A percentile compares a stretch with the other conserved stretches of the same genome.
These are phyloP conservation scores for Talaromyces proteolyticus DNA, from an alignment of 495 filamentous ascomycete genomes.

Conservation along the genomic window DNA sequence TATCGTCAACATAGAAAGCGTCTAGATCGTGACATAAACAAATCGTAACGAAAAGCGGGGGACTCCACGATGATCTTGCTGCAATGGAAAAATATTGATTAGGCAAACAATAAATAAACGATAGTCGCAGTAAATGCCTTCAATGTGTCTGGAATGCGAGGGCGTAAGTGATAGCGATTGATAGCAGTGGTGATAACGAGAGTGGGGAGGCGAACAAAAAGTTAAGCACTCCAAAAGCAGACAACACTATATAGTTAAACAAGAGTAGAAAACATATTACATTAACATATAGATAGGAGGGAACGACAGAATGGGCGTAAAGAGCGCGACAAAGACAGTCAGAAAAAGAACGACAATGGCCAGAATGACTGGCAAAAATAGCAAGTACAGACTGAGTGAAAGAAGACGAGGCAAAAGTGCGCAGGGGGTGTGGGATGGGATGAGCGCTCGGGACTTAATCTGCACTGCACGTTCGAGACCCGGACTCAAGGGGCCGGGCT, in stretches of 20 bases:
- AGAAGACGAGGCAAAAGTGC: slow-evolving; percentile 7
- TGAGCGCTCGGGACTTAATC: slow-evolving; percentile 1
- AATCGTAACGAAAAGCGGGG: background rate
- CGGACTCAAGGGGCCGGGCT: background rate
- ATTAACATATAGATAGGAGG: slow-evolving; percentile 16
- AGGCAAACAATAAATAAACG: slow-evolving; percentile 5
- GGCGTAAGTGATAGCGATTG: slow-evolving; percentile 6
- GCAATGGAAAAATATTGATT: background rate
- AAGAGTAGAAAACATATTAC: slow-evolving; percentile 7
- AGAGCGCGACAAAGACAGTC: slow-evolving; percentile 5
- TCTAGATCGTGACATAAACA: background rate
- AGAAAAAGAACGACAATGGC: slow-evolving; percentile 8
- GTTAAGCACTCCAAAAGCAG: background rate
- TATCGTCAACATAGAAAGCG: background rate
- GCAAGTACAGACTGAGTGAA: slow-evolving; percentile 8
- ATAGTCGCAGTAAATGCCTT: background rate
- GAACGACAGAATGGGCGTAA: slow-evolving; percentile 3
- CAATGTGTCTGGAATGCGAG: slow-evolving; percentile 1
- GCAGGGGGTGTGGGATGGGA: background rate
- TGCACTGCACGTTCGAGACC: slow-evolving; percentile 1
- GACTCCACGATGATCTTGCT: background rate
- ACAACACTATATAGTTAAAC: slow-evolving; percentile 7
- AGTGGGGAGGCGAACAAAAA: background rate
- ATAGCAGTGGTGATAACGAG: slow-evolving; percentile 6
- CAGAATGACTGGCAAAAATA: slow-evolving; percentile 11